These are phyloP conservation scores for Thielaviopsis ethacetica DNA, from an alignment of 2,329 filamentous ascomycete genomes.

Conservation along the genomic window DNA sequence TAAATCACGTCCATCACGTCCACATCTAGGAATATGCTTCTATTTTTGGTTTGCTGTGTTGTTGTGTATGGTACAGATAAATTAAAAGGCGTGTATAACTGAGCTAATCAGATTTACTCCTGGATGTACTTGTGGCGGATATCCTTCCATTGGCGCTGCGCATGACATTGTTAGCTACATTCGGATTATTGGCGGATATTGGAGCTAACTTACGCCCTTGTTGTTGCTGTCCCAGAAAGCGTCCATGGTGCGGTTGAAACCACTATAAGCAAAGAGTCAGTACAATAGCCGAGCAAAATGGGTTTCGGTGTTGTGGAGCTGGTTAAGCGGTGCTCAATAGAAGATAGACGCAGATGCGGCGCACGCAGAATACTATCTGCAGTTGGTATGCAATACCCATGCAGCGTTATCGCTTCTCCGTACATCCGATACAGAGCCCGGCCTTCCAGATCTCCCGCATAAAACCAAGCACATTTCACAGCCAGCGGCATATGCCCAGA, in stretches of 20 bases:
- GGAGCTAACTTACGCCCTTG: conserved; percentile 56
- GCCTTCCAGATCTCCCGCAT: too few relatives aligned
- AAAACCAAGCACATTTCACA: too few relatives aligned
- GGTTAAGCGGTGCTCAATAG: too few relatives aligned
- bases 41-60: not conserved
- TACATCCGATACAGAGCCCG: not conserved
- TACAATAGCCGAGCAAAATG: not conserved
- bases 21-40: not conserved
- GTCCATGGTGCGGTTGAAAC: conserved; percentile 69
- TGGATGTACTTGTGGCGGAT: conserved; percentile 81
- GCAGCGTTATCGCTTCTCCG: not conserved
- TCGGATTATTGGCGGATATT: not conserved
- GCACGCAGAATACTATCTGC: not conserved
- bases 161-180: not conserved
- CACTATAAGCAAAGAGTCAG: conserved; percentile 32
- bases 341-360: not conserved
- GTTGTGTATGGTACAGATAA: not conserved
- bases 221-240: conserved; percentile 83
- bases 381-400: not conserved
- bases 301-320: too few relatives aligned
- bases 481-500: not conserved
- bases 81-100: not conserved
- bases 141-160: conserved; percentile 97
- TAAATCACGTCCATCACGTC: not conserved
- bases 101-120: conserved; percentile 26